Conservation (phyloP, 2,329 filamentous ascomycete species). For the Fusarium secorum region DNA sequence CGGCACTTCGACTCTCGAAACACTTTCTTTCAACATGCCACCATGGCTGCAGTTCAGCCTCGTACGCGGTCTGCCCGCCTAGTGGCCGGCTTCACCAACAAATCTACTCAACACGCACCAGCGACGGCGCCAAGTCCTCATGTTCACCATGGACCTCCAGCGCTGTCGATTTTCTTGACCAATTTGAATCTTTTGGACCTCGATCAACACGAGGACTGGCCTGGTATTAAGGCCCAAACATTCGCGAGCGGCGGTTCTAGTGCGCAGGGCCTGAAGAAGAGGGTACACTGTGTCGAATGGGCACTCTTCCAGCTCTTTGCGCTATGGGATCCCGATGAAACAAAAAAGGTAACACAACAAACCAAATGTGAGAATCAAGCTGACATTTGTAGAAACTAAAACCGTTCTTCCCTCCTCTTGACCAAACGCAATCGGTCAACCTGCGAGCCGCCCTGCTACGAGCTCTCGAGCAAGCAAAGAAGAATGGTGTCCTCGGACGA, state of each 20-base stretch:
- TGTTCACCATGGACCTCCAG: conserved; percentile 35
- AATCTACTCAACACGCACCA: conserved; percentile 20
- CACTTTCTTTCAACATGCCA: conserved; percentile 25
- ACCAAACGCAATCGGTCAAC: conserved; percentile 90
- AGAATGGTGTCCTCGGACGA: conserved; percentile 80
- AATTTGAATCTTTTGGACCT: conserved; percentile 86
- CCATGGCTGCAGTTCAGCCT: conserved; percentile 40
- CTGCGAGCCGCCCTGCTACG: conserved; percentile 84
- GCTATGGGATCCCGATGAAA: conserved; percentile 81
- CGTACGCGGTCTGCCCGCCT: conserved; percentile 41
- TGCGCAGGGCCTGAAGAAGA: conserved; percentile 78
- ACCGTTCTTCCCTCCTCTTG: conserved; percentile 88
- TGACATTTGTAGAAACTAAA: conserved; percentile 74
- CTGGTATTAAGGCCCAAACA: conserved; percentile 72
- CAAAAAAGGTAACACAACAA: conserved; percentile 67
- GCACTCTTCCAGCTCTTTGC: conserved; percentile 86
- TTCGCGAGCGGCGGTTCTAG: conserved; percentile 70
- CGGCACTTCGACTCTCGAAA: background rate
- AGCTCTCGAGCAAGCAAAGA: conserved; percentile 84
- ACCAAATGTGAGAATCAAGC: background rate
- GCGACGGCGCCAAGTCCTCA: background rate
- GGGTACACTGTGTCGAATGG: conserved; percentile 88
- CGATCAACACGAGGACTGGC: conserved; percentile 80
- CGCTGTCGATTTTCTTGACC: conserved; percentile 68
- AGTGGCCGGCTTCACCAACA: conserved; percentile 39